Evolutionary conservation across 208 protist genomes (phyloP).

Genomic region (Balamuthia mandrillaris): DNA sequence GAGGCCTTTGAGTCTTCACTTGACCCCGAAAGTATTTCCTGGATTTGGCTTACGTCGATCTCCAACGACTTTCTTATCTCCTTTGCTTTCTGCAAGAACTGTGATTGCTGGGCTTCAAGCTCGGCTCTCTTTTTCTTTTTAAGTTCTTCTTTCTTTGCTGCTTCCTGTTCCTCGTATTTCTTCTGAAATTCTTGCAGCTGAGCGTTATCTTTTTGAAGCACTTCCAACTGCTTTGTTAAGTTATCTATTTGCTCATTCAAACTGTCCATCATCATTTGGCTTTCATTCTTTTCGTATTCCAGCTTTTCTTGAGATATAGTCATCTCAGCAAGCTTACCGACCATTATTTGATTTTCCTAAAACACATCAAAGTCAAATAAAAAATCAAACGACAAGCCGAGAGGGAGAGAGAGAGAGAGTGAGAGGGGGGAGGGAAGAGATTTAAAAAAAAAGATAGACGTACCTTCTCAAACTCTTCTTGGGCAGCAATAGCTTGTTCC

Average conservation of each 20-base stretch:
- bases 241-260: background rate
- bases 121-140: background rate
- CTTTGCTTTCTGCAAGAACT: background rate
- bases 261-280: background rate
- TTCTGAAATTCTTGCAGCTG: background rate
- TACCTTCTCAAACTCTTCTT: constrained; percentile 14
- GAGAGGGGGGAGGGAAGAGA: background rate
- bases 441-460: background rate
- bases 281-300: background rate
- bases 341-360: constrained; percentile 28
- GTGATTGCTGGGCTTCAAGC: background rate
- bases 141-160: background rate
- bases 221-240: background rate
- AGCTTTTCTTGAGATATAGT: background rate
- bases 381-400: too few species aligned
- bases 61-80: background rate
- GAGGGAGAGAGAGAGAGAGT: too few species aligned
- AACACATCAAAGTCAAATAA: too few species aligned
- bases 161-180: background rate
- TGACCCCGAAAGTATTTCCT: background rate
- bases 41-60: background rate
- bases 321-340: constrained; percentile 14
- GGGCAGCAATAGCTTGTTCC: background rate
- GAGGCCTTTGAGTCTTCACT: background rate
- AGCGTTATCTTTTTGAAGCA: background rate